Base-by-base conservation (phyloP, 2,329 filamentous ascomycete genomes). In the Chrysoporthe deuterocubensis region DNA sequence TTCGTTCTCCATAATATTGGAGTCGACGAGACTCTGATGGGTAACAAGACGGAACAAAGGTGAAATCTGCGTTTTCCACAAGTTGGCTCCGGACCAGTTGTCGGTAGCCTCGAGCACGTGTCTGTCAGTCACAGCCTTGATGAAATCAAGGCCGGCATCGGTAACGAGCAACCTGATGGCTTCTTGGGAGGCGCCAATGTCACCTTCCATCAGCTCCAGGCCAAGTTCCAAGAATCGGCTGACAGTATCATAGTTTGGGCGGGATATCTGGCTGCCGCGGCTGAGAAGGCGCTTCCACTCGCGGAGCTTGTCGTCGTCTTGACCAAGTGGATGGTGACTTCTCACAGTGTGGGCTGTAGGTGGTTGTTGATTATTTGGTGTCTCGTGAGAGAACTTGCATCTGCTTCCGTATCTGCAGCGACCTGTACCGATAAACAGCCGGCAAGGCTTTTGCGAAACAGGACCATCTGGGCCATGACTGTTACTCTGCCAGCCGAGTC, bases 1-100 rank as follows among this genome's bases (percentile, higher is more conserved):
- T 44, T 81, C 72, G 46, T 78, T 74, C 64, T 82, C 80, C 16
- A 83, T 71, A 0, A 81, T 72, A 13, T 77, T 75, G 8, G 79
- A 82, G 58, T 78, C 75, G 1, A 76, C 67, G 7, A 80, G 75
- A 4, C 73, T 71, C 3, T 72, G 65, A 37, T 82, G 78, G 1
- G 77, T 78, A 14, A 81, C 67, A 7, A 81, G 57, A 7, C 72
- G 67, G 44, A 82, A 79, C 1, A 82, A 69, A 0, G 77, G 79
- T 40, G 69, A 70, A 16, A 80, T 26, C 48, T 71, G 66, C 32
- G 61, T 43, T 46, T 43, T 13, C 71, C 68, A 72, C 2, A 70
- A 16, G 1, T 26, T 4, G 42, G 64, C 16, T 37, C 62, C 64
- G 11, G 32, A 8, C 6, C 3, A 7, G 18, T 1, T 4, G 9